Evolutionary conservation across 2,329 filamentous ascomycete species (phyloP).

Genomic region (Fusarium mangiferae): DNA sequence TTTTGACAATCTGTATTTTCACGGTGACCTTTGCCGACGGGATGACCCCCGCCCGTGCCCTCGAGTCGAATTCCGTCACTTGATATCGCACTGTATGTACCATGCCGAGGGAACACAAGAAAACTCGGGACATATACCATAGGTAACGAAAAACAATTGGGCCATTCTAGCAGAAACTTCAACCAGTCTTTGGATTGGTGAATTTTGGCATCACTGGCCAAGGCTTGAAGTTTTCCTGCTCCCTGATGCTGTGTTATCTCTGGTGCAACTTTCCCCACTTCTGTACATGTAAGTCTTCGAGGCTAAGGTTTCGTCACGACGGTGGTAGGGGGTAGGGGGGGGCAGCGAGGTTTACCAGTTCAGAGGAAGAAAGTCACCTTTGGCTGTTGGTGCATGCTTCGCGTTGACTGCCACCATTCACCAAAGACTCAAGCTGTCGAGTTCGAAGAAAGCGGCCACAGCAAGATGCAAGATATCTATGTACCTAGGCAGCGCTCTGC

Average conservation of each 20-base stretch:
- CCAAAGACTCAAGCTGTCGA: background rate
- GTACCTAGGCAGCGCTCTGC: background rate
- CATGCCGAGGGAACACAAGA: background rate
- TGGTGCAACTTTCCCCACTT: constrained; percentile 31
- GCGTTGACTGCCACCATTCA: background rate
- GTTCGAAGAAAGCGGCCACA: background rate
- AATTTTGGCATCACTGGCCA: background rate
- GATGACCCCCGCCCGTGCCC: constrained; percentile 6
- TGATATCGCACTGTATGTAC: constrained; percentile 31
- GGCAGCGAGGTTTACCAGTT: background rate
- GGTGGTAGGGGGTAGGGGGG: background rate
- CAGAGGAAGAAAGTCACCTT: background rate
- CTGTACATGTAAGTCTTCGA: constrained; percentile 10
- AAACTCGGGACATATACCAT: background rate
- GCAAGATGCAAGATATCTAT: background rate
- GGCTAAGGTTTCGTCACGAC: constrained; percentile 20
- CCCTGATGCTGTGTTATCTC: background rate
- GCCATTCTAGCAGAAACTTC: background rate
- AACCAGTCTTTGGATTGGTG: background rate
- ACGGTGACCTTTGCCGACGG: constrained; percentile 27
- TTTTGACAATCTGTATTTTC: constrained; percentile 22
- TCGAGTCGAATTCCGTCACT: background rate
- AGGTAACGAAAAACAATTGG: background rate
- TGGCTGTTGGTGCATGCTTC: background rate
- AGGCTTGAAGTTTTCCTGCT: background rate